These are phyloP conservation scores for Xerocomus potaroensis DNA, from an alignment of 768 basidiomycete species.

Conservation along the genomic window DNA sequence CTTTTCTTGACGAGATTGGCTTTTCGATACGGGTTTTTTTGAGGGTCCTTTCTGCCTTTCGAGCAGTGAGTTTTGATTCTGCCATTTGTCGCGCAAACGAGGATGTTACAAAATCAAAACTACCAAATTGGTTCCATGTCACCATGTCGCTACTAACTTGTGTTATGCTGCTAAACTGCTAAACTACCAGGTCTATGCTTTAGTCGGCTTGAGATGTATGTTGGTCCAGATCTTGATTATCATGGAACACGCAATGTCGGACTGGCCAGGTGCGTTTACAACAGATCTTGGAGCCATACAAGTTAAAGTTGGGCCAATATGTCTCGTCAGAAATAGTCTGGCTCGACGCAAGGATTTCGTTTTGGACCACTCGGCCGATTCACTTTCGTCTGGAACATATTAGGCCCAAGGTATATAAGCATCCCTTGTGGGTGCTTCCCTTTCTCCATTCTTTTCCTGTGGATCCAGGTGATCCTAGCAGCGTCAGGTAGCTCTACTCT, in stretches of 20 bases:
- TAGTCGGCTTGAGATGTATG: too few relatives aligned
- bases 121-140: constrained; percentile 8
- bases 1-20: constrained; percentile 1
- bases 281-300: too few relatives aligned
- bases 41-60: constrained; percentile 17
- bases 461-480: constrained; percentile 54
- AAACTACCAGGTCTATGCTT: too few relatives aligned
- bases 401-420: constrained; percentile 19
- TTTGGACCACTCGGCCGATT: constrained; percentile 10
- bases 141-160: too few relatives aligned
- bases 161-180: too few relatives aligned
- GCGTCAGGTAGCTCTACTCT: constrained; percentile 16
- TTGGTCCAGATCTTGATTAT: too few relatives aligned
- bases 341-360: constrained; percentile 1
- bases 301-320: too few relatives aligned
- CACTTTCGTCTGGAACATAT: constrained; percentile 14
- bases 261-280: too few relatives aligned
- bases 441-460: constrained; percentile 33
- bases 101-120: background rate
- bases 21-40: constrained; percentile 26
- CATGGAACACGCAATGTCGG: too few relatives aligned
- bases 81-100: constrained; percentile 8
- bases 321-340: background rate
- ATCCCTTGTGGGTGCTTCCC: constrained; percentile 5
- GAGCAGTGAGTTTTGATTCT: constrained; percentile 14